Conservation (phyloP, 495 filamentous ascomycete species). For the Aspergillus saccharolyticus region DNA sequence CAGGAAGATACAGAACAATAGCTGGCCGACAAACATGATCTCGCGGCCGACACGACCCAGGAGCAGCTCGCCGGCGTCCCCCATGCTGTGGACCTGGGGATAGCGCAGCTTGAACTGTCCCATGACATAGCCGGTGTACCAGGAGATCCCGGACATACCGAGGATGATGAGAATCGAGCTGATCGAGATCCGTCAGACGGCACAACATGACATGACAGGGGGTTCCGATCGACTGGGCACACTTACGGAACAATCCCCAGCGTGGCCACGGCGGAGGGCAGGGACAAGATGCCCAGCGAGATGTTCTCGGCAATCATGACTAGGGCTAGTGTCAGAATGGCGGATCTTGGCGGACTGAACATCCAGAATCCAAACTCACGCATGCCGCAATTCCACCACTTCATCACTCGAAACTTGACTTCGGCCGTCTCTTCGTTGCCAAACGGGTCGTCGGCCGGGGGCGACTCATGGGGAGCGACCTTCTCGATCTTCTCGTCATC, state of each 20-base stretch:
- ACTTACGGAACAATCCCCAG: constrained; percentile 3
- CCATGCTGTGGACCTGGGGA: constrained; percentile 58
- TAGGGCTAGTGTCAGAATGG: not conserved
- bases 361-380: not conserved
- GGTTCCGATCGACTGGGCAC: not conserved
- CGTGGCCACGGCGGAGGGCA: constrained; percentile 1
- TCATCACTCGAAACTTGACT: constrained; percentile 42
- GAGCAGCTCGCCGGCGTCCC: constrained; percentile 63
- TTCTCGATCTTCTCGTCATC: constrained; percentile 1
- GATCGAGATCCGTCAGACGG: not conserved
- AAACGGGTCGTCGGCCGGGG: constrained; percentile 30
- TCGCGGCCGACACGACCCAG: constrained; percentile 59
- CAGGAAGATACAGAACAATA: constrained; percentile 65
- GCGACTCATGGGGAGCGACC: not conserved
- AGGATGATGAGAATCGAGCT: constrained; percentile 3
- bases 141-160: constrained; percentile 39
- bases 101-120: constrained; percentile 30
- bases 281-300: constrained; percentile 1
- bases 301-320: constrained; percentile 4
- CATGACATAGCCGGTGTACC: constrained; percentile 37
- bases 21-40: constrained; percentile 56
- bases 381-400: constrained; percentile 33
- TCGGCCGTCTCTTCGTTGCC: constrained; percentile 38
- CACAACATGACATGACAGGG: not conserved
- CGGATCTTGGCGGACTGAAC: not conserved